phyloP scores from a whole-genome alignment of 371 early-diverging fungal genomes.

The Vairimorpha necatrix region DNA sequence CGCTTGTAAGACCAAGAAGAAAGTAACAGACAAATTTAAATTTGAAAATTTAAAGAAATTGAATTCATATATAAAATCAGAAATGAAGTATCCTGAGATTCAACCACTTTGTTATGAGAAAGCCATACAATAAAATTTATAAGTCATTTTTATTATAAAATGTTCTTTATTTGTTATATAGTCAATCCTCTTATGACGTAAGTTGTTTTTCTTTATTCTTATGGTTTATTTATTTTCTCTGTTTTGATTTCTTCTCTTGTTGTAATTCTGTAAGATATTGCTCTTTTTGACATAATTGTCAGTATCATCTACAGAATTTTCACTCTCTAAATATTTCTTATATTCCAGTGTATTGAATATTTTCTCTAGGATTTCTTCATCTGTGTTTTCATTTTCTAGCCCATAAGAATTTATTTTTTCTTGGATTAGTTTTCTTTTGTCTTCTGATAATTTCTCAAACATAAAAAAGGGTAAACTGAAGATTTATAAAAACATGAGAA shows the following conservation, averaged over 20 bases:
- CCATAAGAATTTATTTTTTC: neutral
- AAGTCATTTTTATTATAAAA: too few relatives aligned
- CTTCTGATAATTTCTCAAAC: conserved; percentile 1
- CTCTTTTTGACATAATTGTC: neutral
- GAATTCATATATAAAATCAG: conserved; percentile 22
- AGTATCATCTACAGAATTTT: neutral
- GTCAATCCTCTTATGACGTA: too few relatives aligned
- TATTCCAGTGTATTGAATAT: neutral
- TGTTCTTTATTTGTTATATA: too few relatives aligned
- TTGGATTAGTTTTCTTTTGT: neutral
- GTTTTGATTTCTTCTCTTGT: neutral
- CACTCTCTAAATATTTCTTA: neutral
- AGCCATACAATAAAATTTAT: too few relatives aligned
- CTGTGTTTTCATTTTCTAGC: neutral
- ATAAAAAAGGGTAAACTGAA: neutral
- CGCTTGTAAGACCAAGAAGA: neutral
- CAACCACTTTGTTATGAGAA: conserved; percentile 37
- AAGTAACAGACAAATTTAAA: neutral
- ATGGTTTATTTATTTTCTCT: too few relatives aligned
- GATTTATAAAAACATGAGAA: neutral
- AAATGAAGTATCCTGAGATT: conserved; percentile 48
- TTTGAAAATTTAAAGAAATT: conserved; percentile 16
- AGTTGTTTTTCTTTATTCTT: too few relatives aligned
- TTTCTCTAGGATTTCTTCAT: neutral
- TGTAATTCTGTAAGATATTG: neutral